Conservation (phyloP, 2,329 filamentous ascomycete species). For the Xylaria sp. region DNA sequence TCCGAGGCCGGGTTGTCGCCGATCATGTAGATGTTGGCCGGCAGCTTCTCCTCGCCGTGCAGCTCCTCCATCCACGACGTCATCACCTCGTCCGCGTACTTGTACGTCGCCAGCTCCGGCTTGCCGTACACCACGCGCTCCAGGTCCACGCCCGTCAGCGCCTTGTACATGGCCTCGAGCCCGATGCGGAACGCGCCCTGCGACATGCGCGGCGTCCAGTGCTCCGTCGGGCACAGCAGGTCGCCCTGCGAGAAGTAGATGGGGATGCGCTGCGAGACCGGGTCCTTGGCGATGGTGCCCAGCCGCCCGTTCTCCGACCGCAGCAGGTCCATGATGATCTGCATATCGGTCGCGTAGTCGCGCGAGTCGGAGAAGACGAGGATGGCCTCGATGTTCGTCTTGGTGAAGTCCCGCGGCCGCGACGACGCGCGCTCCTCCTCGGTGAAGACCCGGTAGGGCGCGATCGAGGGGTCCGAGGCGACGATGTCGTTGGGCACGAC, state of each 20-base stretch:
- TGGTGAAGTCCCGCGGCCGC: slow-evolving; percentile 70
- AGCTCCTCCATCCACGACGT: slow-evolving; percentile 75
- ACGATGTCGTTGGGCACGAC: slow-evolving; percentile 75
- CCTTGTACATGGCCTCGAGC: slow-evolving; percentile 73
- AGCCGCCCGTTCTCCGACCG: slow-evolving; percentile 69
- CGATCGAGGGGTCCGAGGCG: slow-evolving; percentile 69
- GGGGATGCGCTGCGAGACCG: slow-evolving; percentile 67
- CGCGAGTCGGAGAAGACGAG: slow-evolving; percentile 75
- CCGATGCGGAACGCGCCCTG: slow-evolving; percentile 77
- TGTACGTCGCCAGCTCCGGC: slow-evolving; percentile 75
- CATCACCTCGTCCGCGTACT: slow-evolving; percentile 75
- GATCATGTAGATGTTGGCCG: slow-evolving; percentile 75
- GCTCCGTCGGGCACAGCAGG: slow-evolving; percentile 62
- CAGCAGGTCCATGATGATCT: slow-evolving; percentile 75
- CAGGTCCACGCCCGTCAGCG: slow-evolving; percentile 68
- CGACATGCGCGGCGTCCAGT: slow-evolving; percentile 69
- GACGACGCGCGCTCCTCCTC: slow-evolving; percentile 68
- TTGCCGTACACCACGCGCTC: slow-evolving; percentile 79
- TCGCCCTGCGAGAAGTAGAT: slow-evolving; percentile 65
- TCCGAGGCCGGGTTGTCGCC: slow-evolving; percentile 76
- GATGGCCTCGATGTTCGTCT: slow-evolving; percentile 73
- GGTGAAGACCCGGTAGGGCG: slow-evolving; percentile 70
- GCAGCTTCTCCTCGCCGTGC: slow-evolving; percentile 70
- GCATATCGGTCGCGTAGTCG: slow-evolving; percentile 75
- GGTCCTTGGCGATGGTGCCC: slow-evolving; percentile 67